Percentiles rank a stretch among this genome's conserved stretches.
These are phyloP conservation scores for Periconia sp. DNA, from an alignment of 2,329 filamentous ascomycete genomes.

Conservation along the genomic window DNA sequence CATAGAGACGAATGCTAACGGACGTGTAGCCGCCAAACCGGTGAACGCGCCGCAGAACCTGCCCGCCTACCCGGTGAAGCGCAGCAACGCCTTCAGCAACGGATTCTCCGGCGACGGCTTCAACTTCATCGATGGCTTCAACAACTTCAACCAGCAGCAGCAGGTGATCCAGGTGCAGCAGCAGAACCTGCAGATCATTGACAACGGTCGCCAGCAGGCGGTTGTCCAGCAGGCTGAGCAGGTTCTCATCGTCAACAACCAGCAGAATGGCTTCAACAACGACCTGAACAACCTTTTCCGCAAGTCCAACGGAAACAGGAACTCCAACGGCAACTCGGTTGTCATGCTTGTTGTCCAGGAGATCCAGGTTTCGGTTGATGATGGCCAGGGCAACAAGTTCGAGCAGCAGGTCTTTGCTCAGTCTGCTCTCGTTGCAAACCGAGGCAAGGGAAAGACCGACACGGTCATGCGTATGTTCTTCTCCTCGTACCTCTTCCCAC, in stretches of 20 bases:
- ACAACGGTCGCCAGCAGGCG: constrained; percentile 30
- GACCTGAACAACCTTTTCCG: constrained; percentile 41
- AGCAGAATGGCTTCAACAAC: constrained; percentile 36
- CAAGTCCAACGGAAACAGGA: constrained; percentile 30
- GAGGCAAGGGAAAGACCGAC: constrained; percentile 26
- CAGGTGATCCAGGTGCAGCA: constrained; percentile 36
- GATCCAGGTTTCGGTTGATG: constrained; percentile 33
- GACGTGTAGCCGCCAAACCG: constrained; percentile 32
- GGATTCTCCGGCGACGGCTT: constrained; percentile 28
- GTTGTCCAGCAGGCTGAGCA: constrained; percentile 35
- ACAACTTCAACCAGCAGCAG: constrained; percentile 37
- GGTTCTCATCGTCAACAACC: constrained; percentile 35
- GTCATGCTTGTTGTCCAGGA: constrained; percentile 40
- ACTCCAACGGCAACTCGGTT: constrained; percentile 24
- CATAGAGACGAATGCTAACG: constrained; percentile 14
- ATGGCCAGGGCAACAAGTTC: constrained; percentile 30
- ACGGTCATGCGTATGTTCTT: constrained; percentile 33
- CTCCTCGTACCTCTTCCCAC: background rate
- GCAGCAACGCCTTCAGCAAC: constrained; percentile 21
- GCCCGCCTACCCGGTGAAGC: constrained; percentile 21
- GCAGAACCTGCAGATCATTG: constrained; percentile 31
- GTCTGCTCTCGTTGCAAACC: constrained; percentile 34
- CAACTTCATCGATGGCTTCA: constrained; percentile 40
- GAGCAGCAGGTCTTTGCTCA: constrained; percentile 37
- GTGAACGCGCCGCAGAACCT: constrained; percentile 23